Conservation (phyloP, 139 green algal species). For the Yamagishiella unicocca region DNA sequence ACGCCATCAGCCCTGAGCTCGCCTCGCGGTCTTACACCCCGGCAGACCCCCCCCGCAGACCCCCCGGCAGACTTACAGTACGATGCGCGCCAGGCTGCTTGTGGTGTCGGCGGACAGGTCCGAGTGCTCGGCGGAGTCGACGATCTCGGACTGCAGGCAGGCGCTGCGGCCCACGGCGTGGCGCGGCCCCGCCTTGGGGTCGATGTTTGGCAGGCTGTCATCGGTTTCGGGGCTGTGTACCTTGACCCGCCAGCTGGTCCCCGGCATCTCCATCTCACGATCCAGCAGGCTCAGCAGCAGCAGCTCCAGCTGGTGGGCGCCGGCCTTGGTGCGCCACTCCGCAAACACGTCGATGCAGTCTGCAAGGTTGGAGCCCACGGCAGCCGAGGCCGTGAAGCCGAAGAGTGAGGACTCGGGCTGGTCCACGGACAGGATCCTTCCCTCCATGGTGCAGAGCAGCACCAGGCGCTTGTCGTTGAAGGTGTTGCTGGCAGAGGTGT, state of each 20-base stretch:
- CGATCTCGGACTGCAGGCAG: conserved; percentile 24
- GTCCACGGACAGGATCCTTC: not conserved
- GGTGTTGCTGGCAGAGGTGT: too few species aligned
- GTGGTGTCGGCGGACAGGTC: not conserved
- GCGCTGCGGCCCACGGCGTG: not conserved
- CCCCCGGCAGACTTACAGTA: conserved; percentile 37
- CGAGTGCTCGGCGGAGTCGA: not conserved
- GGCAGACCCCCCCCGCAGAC: too few species aligned
- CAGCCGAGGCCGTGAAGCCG: not conserved
- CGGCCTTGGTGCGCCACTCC: conserved; percentile 33
- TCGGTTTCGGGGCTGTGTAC: not conserved
- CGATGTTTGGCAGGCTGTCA: conserved; percentile 5
- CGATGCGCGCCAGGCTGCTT: not conserved
- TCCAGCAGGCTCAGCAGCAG: conserved; percentile 55
- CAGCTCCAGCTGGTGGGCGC: conserved; percentile 41
- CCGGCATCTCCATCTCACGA: conserved; percentile 45
- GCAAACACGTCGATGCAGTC: conserved; percentile 50
- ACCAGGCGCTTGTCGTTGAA: not conserved
- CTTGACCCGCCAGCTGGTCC: conserved; percentile 27
- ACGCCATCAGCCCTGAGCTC: too few species aligned
- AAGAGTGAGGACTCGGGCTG: not conserved
- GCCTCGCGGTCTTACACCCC: too few species aligned
- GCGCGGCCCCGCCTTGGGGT: not conserved
- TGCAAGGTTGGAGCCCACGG: conserved; percentile 36
- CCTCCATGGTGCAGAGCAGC: not conserved